Conservation (phyloP, 129 eudicot species). For the Solidago caesia region DNA sequence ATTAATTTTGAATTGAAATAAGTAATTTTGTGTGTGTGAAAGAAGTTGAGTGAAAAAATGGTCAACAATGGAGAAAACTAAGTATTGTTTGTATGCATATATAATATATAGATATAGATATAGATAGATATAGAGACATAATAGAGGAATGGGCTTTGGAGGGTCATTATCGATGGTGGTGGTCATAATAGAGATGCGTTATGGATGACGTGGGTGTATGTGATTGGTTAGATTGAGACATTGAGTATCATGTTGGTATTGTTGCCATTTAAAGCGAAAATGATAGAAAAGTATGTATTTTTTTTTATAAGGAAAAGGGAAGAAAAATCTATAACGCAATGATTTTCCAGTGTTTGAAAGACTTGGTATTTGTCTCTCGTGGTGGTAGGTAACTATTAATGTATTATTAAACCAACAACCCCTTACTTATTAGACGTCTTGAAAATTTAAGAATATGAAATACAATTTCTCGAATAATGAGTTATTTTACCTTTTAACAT, state of each 20-base stretch:
- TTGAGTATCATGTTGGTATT: background rate
- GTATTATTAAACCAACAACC: too few relatives aligned
- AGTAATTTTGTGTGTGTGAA: constrained; percentile 14
- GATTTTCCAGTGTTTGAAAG: too few relatives aligned
- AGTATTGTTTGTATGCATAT: background rate
- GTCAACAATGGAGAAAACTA: constrained; percentile 27
- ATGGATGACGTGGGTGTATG: constrained; percentile 16
- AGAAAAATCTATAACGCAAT: too few relatives aligned
- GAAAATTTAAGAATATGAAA: too few relatives aligned
- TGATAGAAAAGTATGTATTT: background rate
- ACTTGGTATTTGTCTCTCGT: too few relatives aligned
- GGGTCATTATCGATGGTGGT: background rate
- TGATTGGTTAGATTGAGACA: constrained; percentile 4
- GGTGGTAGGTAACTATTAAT: too few relatives aligned
- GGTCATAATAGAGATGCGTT: constrained; percentile 11
- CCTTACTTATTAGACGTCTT: too few relatives aligned
- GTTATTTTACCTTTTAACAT: too few relatives aligned
- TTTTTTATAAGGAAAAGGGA: too few relatives aligned
- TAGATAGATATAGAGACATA: background rate
- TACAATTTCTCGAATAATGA: too few relatives aligned
- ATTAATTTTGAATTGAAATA: background rate
- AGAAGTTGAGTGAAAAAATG: constrained; percentile 26
- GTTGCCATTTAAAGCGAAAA: background rate
- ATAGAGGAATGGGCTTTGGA: constrained; percentile 9
- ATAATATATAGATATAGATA: background rate